Evolutionary conservation across 768 basidiomycete species (phyloP), one percentile per base, ranked within the genome.

Genomic region (Tylopilus rubrobrunneus): DNA sequence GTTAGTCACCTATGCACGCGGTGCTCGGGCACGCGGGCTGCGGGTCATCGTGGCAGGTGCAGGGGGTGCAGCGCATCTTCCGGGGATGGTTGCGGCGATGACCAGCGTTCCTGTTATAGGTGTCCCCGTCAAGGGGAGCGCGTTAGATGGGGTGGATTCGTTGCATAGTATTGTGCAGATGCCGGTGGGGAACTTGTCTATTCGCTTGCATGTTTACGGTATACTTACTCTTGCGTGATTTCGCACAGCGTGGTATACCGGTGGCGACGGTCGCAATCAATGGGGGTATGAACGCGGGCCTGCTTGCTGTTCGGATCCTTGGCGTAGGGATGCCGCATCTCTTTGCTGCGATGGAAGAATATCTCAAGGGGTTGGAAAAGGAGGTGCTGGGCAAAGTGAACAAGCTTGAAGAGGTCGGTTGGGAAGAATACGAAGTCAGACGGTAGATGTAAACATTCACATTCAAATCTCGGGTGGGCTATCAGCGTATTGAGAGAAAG

Each of bases 251-350:
- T 36, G 97, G 96, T 17, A 89, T 98, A 54, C 97, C 97, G 4
- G 93, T 96, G 14, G 97, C 97, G 5, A 98, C 96, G 3, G 94
- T 98, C 17, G 96, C 95, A 0, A 98, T 98, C 68, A 93, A 95
- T 69, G 97, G 97, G 63, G 84, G 89, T 17, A 91, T 84, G 52
- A 99, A 98, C 64, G 97, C 95, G 1, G 97, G 87, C 1, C 74
- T 99, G 2, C 80, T 98, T 14, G 94, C 96, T 0, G 82, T 95
- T 5, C 84, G 96, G 12, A 94, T 98, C n/a, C 76, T 99, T 5
- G 84, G 85, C 1, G 78, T 85, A 1, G 83, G 87, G 3, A 83
- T 86, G 23, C 91, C 92, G 0, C 65, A 67, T 7, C 76, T 96
- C 5, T 67, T 86, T 4, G 63, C 66, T 6, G 81, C 77, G 5